Conservation (phyloP, 805 yeast genomes). For the Starmera dryadoides region DNA sequence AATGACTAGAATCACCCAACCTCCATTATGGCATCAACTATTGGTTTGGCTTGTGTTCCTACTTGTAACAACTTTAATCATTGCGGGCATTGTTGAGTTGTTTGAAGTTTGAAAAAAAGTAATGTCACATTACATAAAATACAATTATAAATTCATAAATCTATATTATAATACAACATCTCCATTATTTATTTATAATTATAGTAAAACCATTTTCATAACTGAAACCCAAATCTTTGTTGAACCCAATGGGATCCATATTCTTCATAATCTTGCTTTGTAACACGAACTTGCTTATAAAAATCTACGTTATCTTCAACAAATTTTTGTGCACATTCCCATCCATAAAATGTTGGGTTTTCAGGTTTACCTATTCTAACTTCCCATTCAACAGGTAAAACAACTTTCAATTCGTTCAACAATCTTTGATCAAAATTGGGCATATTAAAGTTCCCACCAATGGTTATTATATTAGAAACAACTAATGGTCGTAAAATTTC, state of each 20-base stretch:
- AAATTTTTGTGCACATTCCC: slow-evolving; percentile 47
- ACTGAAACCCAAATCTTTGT: slow-evolving; percentile 33
- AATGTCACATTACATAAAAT: neutral
- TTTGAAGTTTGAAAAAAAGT: slow-evolving; percentile 19
- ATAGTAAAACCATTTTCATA: slow-evolving; percentile 1
- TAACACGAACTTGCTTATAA: slow-evolving; percentile 47
- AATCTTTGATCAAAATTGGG: slow-evolving; percentile 63
- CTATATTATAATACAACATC: neutral
- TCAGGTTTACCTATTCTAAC: slow-evolving; percentile 37
- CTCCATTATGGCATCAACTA: slow-evolving; percentile 34
- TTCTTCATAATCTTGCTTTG: slow-evolving; percentile 78
- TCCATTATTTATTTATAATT: neutral
- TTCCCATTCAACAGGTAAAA: slow-evolving; percentile 65
- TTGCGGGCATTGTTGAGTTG: slow-evolving; percentile 34
- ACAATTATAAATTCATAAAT: neutral
- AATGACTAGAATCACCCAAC: slow-evolving; percentile 29
- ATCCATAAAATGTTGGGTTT: slow-evolving; percentile 40
- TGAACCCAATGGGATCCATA: slow-evolving; percentile 56
- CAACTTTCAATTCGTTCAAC: slow-evolving; percentile 52
- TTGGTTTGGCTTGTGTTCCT: slow-evolving; percentile 35
- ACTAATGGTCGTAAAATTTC: slow-evolving; percentile 67
- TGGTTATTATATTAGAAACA: slow-evolving; percentile 68
- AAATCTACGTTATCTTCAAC: slow-evolving; percentile 18
- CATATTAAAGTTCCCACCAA: slow-evolving; percentile 77
- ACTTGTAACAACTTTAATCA: slow-evolving; percentile 32